Evolutionary conservation across 2,329 filamentous ascomycete species (phyloP), one percentile per base, ranked within the genome.

Genomic region (Colletotrichum cuscutae): DNA sequence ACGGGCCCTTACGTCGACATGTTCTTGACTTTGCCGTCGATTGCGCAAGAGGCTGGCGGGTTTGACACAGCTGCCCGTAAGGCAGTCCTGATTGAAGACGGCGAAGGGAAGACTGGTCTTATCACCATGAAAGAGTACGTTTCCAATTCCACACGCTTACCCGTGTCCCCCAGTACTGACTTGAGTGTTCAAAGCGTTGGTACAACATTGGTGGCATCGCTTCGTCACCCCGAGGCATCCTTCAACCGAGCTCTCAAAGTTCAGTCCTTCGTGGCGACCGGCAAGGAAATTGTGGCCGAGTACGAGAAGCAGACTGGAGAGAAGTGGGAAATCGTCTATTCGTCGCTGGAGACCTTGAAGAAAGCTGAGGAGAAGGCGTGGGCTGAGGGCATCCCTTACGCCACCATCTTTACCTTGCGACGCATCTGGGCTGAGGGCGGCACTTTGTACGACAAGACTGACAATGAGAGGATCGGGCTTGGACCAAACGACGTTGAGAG

Each of bases 381-480:
- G 89, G 85, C 85, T 19, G 83, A 85, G 42, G 84, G 85, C 0
- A 81, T 85, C 59, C 86, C 90, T 0, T 73, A 78, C 22, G 91
- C 90, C 0, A 89, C 89, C 0, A 75, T 83, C 1, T 85, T 87
- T 61, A 94, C 93, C 0, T 81, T 95, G 75, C 84, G 90, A 58
- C 84, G 93, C 22, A 95, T 95, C 63, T 95, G 93, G 93, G 88
- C 89, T 0, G 89, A 93, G 77, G 93, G 93, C 0, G 91, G 91
- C 1, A 95, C 93, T 0, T 79, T 94, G 58, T 94, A 95, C 78
- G 87, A 90, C 1, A 88, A 89, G 80, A 88, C 90, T 67, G 92
- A 94, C 78, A 94, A 95, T 76, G 86, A 85, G 32, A 76, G 86
- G 1, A 85, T 94, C 65, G 89, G 86, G 0, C 49, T 88, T 12